phyloP scores from a whole-genome alignment of 306 rosid species.

The Lablab purpureus region DNA sequence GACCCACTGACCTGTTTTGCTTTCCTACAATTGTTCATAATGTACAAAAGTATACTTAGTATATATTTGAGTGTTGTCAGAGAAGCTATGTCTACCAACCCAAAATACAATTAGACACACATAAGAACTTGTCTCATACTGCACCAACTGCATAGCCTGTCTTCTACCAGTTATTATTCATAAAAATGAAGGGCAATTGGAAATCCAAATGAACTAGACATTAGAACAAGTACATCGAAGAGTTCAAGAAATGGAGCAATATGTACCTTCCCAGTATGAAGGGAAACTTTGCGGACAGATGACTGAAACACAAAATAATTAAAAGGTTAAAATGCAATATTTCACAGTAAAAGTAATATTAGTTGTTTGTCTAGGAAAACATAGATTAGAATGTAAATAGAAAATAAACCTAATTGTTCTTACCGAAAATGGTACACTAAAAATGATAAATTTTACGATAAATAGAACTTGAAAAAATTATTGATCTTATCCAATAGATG shows the following conservation, averaged over 20 bases:
- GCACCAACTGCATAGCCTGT: background rate
- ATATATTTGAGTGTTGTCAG: background rate
- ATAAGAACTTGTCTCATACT: background rate
- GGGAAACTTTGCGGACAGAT: constrained; percentile 84
- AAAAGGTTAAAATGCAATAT: constrained; percentile 31
- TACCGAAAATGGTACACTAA: no score
- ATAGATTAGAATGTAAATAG: constrained; percentile 30
- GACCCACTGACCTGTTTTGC: constrained; percentile 10
- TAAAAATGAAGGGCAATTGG: background rate
- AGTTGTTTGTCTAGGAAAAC: background rate
- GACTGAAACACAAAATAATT: constrained; percentile 69
- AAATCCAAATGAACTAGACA: constrained; percentile 24
- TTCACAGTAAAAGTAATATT: constrained; percentile 9
- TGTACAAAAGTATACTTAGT: background rate
- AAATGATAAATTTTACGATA: constrained; percentile 16
- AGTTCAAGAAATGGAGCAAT: constrained; percentile 36
- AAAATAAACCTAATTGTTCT: constrained; percentile 9
- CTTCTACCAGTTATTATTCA: background rate
- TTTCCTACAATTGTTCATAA: constrained; percentile 3
- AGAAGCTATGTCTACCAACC: background rate
- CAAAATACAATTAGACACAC: background rate
- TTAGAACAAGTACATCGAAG: background rate
- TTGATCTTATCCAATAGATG: background rate
- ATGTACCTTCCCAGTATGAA: constrained; percentile 84
- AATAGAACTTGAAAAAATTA: background rate